A percentile compares a stretch with the other conserved stretches of the same genome.
Evolutionary conservation across 176 grass and related monocot genomes (phyloP).

Genomic region (Hordeum vulgare): DNA sequence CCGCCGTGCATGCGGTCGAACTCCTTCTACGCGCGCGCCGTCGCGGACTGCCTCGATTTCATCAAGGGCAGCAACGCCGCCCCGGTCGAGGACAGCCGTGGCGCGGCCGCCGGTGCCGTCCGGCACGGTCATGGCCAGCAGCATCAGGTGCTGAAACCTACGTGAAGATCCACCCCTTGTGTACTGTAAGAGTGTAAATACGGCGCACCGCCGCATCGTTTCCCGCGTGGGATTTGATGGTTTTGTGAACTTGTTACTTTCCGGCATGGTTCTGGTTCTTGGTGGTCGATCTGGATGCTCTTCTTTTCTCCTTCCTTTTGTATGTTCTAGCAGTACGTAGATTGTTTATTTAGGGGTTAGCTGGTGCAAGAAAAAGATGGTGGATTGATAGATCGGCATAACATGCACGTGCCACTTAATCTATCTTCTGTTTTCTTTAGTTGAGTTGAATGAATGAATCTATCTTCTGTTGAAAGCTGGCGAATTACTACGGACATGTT

Average conservation of each 20-base stretch:
- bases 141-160: not conserved
- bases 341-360: not conserved
- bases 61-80: constrained; percentile 47
- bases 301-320: not conserved
- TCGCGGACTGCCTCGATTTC: constrained; percentile 54
- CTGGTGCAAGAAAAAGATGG: not conserved
- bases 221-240: not conserved
- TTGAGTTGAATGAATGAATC: not conserved
- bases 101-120: not conserved
- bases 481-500: too few species aligned
- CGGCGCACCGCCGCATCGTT: not conserved
- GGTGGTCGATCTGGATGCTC: not conserved
- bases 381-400: not conserved
- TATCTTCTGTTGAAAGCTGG: not conserved
- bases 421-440: not conserved
- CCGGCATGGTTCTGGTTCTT: not conserved
- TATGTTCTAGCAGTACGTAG: not conserved
- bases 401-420: not conserved
- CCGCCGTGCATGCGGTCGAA: constrained; percentile 48
- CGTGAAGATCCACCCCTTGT: not conserved
- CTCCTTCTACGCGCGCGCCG: constrained; percentile 47
- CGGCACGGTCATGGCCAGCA: not conserved
- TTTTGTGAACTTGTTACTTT: not conserved
- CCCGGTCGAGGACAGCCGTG: not conserved
- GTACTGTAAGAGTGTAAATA: constrained; percentile 18